Conservation (phyloP, 345 rosid genomes). For the Sonneratia caseolaris region DNA sequence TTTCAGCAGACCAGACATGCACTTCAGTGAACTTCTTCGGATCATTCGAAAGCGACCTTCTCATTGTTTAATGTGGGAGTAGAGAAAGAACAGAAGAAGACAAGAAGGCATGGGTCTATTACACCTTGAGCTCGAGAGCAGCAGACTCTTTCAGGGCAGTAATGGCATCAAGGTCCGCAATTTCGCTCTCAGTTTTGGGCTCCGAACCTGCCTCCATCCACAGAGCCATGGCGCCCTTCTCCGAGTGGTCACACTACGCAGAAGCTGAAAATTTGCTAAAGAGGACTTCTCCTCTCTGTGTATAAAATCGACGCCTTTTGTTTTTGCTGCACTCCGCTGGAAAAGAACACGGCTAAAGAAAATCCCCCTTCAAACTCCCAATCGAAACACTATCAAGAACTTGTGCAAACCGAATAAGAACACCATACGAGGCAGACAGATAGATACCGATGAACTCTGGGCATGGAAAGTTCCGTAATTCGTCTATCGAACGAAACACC, state of each 20-base stretch:
- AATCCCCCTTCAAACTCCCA: neutral
- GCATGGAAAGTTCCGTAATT: neutral
- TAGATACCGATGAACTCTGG: neutral
- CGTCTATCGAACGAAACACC: neutral
- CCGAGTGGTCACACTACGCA: neutral
- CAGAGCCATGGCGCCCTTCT: slow-evolving; percentile 51
- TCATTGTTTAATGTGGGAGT: neutral
- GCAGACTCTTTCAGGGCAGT: slow-evolving; percentile 78
- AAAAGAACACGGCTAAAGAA: neutral
- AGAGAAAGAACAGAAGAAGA: neutral
- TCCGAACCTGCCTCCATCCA: slow-evolving; percentile 76
- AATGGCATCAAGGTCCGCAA: slow-evolving; percentile 58
- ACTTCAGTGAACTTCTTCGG: neutral
- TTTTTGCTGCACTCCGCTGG: neutral
- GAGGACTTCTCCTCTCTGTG: neutral
- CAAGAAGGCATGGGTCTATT: neutral
- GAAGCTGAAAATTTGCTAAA: neutral
- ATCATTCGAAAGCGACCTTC: neutral
- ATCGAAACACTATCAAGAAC: neutral
- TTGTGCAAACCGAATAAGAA: neutral
- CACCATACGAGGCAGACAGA: neutral
- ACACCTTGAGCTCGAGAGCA: slow-evolving; percentile 68
- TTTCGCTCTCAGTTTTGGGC: slow-evolving; percentile 55
- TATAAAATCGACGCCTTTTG: neutral
- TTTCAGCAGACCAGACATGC: neutral